Percentiles rank a stretch among this genome's conserved stretches.
Conservation (phyloP, 495 filamentous ascomycete genomes). For the Penicillium verhagenii region DNA sequence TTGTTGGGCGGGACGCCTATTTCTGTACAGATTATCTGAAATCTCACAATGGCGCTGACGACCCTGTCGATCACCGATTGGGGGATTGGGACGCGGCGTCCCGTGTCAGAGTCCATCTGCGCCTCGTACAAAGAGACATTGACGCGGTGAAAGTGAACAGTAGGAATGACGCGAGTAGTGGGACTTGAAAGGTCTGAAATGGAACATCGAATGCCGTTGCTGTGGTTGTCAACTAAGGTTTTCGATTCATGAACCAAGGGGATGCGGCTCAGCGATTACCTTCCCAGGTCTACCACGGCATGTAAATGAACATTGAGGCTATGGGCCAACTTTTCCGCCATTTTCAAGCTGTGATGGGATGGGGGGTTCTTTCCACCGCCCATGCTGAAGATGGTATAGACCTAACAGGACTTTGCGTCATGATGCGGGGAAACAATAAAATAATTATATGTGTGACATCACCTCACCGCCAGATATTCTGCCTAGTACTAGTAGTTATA, state of each 20-base stretch:
- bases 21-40: conserved; percentile 69
- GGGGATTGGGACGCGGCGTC: conserved; percentile 57
- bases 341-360: background rate
- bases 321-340: background rate
- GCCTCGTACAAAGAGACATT: conserved; percentile 91
- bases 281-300: conserved; percentile 34
- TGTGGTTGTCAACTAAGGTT: conserved; percentile 29
- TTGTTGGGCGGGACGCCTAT: conserved; percentile 62
- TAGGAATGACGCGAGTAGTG: conserved; percentile 68
- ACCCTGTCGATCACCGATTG: conserved; percentile 60
- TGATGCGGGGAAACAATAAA: background rate
- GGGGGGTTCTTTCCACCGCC: background rate
- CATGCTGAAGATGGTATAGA: background rate
- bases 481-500: too few relatives aligned
- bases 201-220: conserved; percentile 94
- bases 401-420: too few relatives aligned
- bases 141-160: conserved; percentile 72
- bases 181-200: conserved; percentile 76
- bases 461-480: background rate
- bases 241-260: background rate
- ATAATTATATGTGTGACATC: background rate
- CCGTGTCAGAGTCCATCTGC: conserved; percentile 51
- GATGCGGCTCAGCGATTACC: conserved; percentile 12
- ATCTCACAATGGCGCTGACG: conserved; percentile 62
- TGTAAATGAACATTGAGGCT: conserved; percentile 16